Evolutionary conservation across 2,329 filamentous ascomycete species (phyloP), one percentile per base, ranked within the genome.

Genomic region (Colletotrichum australisinense): DNA sequence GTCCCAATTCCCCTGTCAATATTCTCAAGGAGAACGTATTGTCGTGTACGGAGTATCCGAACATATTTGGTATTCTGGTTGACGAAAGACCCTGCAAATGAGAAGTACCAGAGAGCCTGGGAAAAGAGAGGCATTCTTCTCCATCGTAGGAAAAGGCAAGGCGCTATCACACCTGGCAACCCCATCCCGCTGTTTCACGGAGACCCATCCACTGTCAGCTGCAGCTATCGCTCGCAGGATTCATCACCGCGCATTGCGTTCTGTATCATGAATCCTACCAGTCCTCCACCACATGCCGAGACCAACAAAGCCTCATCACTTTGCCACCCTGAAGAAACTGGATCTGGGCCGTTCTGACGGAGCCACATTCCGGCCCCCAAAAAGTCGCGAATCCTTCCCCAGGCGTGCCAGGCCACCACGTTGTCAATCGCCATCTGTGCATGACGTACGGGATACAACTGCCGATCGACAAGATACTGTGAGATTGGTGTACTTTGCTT

Each of bases 321-420:
- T 49, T 49, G 42, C 42, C 42, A 49, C 19, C 9, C n/a, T 19
- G 6, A 19, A 49, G 42, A n/a, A 49, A 19, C 42, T 49, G 30
- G 14, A 35, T 26, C 30, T 35, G 32, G 32, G 32, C 11, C 32
- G 32, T 35, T 35, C 11, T 11, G 16, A 49, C 30, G 26, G 22
- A 46, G 7, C 35, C 32, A 49, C 52, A 53, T 30, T 63, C 35
- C 64, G 2, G 57, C 57, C 69, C 69, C 64, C 69, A 58, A 58
- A n/a, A 28, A 4, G 49, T 42, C 26, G 64, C 16, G 26, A 57
- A 72, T 68, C 57, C 52, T 57, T 49, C 58, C 49, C 5, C 38
- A 5, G 38, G 38, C 38, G 14, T 16, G 38, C 38, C 5, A 58
- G 56, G 35, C 57, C 46, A 62, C 57, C 46, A 49, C 26, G n/a